phyloP scores from a whole-genome alignment of 768 basidiomycete genomes.

The Hypsizygus marmoreus region DNA sequence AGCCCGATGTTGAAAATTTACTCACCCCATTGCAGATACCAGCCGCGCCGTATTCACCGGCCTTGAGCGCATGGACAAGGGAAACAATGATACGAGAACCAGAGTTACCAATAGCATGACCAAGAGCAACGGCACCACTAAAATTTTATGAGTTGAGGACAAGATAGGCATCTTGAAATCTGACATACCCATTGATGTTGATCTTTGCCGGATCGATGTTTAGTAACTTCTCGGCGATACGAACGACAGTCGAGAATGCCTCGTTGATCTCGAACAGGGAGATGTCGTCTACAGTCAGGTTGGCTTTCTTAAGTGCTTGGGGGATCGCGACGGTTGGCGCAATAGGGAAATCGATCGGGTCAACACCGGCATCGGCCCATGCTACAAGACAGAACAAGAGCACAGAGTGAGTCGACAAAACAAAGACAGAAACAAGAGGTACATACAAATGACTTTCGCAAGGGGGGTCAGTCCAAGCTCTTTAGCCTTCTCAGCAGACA shows the following conservation, averaged over 20 bases:
- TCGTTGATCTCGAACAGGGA: slow-evolving; percentile 96
- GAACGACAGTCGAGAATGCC: slow-evolving; percentile 93
- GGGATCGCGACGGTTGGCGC: slow-evolving; percentile 94
- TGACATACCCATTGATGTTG: slow-evolving; percentile 80
- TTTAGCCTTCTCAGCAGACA: slow-evolving; percentile 90
- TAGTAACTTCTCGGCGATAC: slow-evolving; percentile 87
- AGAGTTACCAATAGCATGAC: slow-evolving; percentile 95
- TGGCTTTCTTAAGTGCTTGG: slow-evolving; percentile 83
- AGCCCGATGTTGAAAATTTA: slow-evolving; percentile 19
- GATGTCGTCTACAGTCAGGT: slow-evolving; percentile 81
- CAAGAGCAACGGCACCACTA: slow-evolving; percentile 95
- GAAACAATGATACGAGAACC: slow-evolving; percentile 94
- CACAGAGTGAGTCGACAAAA: slow-evolving; percentile 7
- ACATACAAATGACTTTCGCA: slow-evolving; percentile 92
- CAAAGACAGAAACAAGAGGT: slow-evolving; percentile 3
- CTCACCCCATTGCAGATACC: slow-evolving; percentile 96
- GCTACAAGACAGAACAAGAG: slow-evolving; percentile 47
- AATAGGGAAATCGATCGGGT: slow-evolving; percentile 95
- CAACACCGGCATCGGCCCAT: slow-evolving; percentile 95
- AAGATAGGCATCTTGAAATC: slow-evolving; percentile 6
- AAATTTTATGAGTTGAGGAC: slow-evolving; percentile 21
- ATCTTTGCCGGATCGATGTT: slow-evolving; percentile 84
- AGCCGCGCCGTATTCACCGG: slow-evolving; percentile 92
- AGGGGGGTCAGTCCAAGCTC: slow-evolving; percentile 90
- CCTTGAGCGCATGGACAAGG: slow-evolving; percentile 86